Evolutionary conservation across 2,329 filamentous ascomycete species (phyloP).

Genomic region (Pyrenochaeta sp.): DNA sequence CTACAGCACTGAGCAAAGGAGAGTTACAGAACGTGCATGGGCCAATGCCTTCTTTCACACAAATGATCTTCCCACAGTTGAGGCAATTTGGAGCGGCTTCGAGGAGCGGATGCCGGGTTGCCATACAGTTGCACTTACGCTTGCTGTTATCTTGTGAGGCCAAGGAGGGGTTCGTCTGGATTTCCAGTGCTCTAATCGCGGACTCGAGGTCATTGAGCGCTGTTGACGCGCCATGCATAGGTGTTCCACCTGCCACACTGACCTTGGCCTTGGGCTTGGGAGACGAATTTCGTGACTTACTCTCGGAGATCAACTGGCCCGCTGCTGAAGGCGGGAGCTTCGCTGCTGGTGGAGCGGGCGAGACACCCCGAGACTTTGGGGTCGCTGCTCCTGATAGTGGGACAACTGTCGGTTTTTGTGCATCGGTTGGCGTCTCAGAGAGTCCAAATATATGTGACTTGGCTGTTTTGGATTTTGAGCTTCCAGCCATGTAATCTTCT

Average conservation of each 20-base stretch:
- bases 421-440: slow-evolving; percentile 61
- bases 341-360: slow-evolving; percentile 57
- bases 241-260: slow-evolving; percentile 76
- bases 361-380: slow-evolving; percentile 46
- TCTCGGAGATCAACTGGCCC: slow-evolving; percentile 84
- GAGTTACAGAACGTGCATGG: slow-evolving; percentile 91
- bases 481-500: slow-evolving; percentile 73
- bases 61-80: slow-evolving; percentile 93
- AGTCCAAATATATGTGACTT: slow-evolving; percentile 59
- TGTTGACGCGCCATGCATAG: slow-evolving; percentile 83
- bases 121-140: slow-evolving; percentile 86
- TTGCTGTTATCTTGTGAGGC: slow-evolving; percentile 63
- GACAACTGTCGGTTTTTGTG: slow-evolving; percentile 37
- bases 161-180: slow-evolving; percentile 86
- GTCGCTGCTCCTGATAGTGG: slow-evolving; percentile 42
- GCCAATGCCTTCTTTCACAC: slow-evolving; percentile 90
- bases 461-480: slow-evolving; percentile 47
- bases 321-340: slow-evolving; percentile 72
- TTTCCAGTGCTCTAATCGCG: slow-evolving; percentile 86
- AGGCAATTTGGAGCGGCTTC: slow-evolving; percentile 93
- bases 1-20: slow-evolving; percentile 73
- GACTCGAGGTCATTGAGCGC: slow-evolving; percentile 74
- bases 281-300: slow-evolving; percentile 64
- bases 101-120: slow-evolving; percentile 84
- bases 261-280: slow-evolving; percentile 68